Conservation (phyloP, 2,329 filamentous ascomycete genomes). For the Neopestalotiopsis clavispora region DNA sequence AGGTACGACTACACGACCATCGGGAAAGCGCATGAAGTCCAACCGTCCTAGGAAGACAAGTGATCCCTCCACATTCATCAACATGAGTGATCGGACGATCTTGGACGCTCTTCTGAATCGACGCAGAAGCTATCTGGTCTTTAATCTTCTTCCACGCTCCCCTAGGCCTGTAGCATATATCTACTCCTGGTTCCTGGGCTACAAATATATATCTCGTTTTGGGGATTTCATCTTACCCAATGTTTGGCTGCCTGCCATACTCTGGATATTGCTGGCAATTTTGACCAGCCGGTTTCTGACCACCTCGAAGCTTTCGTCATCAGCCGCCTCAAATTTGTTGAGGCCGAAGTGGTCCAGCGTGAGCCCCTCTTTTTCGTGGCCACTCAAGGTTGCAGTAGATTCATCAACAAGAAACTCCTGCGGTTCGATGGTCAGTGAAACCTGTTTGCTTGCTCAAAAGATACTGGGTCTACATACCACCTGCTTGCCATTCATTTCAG, state of each 20-base stretch:
- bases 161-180: too few species aligned
- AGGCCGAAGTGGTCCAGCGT: conserved; percentile 4
- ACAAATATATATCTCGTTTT: too few species aligned
- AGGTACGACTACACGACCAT: too few species aligned
- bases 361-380: background rate
- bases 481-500: too few species aligned
- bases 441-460: background rate
- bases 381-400: background rate
- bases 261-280: background rate
- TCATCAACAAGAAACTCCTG: background rate
- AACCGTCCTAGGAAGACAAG: too few species aligned
- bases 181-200: too few species aligned
- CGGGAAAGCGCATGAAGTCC: too few species aligned
- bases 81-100: too few species aligned
- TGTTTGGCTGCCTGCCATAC: background rate
- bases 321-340: background rate
- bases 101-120: too few species aligned
- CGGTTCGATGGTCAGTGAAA: background rate
- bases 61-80: too few species aligned
- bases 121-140: too few species aligned
- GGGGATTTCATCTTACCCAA: background rate
- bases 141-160: too few species aligned
- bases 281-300: background rate
- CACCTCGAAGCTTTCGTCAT: background rate
- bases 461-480: background rate